Evolutionary conservation across 1,284 basidiomycete species (phyloP).

Genomic region (Fomitopsis schrenkii): DNA sequence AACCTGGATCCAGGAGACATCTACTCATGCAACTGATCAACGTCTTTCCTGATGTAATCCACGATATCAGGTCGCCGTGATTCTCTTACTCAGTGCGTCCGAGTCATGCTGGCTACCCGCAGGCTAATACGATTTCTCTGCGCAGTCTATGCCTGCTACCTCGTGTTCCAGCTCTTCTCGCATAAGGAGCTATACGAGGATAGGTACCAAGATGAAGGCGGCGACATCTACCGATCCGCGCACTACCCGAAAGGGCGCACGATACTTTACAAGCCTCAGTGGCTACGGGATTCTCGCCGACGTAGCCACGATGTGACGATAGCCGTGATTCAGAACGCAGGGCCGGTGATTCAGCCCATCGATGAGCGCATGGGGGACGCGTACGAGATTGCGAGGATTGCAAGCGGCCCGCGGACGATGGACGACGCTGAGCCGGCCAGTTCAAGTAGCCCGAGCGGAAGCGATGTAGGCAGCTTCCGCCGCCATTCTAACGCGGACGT

Average conservation of each 20-base stretch:
- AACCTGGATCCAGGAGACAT: neutral
- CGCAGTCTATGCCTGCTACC: conserved; percentile 66
- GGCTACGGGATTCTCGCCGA: conserved; percentile 1
- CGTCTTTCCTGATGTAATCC: neutral
- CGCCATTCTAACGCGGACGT: conserved; percentile 2
- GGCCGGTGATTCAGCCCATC: neutral
- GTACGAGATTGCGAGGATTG: neutral
- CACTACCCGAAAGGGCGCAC: conserved; percentile 26
- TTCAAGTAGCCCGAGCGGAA: neutral
- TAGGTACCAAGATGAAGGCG: conserved; percentile 56
- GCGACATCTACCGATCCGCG: conserved; percentile 34
- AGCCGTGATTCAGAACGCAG: neutral
- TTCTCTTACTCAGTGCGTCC: conserved; percentile 71
- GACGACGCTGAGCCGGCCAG: neutral
- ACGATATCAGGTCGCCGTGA: conserved; percentile 57
- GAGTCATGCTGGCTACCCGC: neutral
- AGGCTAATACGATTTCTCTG: neutral
- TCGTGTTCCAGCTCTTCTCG: conserved; percentile 85
- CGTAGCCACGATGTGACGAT: neutral
- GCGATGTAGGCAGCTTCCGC: neutral
- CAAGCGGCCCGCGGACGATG: neutral
- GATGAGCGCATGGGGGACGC: neutral
- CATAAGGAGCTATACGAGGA: conserved; percentile 73
- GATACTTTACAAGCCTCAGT: neutral
- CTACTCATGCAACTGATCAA: conserved; percentile 2